Evolutionary conservation across 495 filamentous ascomycete genomes (phyloP).

Genomic region (Xylaria nigripes): DNA sequence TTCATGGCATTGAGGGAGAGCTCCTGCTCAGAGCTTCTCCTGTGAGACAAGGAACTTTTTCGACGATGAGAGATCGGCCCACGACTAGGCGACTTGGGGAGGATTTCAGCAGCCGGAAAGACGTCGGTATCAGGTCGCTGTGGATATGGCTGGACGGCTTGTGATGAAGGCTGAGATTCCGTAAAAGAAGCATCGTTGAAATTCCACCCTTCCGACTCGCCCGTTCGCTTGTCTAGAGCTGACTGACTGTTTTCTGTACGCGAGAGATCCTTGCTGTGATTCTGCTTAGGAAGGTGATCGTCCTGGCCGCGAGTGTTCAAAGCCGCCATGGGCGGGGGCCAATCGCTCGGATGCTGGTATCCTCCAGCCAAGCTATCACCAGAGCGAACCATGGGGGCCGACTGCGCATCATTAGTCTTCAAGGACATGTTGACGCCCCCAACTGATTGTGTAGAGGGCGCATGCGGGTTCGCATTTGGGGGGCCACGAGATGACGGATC

Average conservation of each 20-base stretch:
- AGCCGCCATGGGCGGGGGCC: conserved; percentile 31
- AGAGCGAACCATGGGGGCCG: conserved; percentile 39
- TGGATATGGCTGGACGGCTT: conserved; percentile 33
- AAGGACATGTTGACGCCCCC: conserved; percentile 26
- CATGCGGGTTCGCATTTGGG: conserved; percentile 49
- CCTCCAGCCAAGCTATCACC: conserved; percentile 24
- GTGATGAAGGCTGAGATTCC: conserved; percentile 35
- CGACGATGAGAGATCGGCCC: conserved; percentile 65
- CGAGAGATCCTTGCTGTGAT: conserved; percentile 39
- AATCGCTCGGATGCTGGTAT: conserved; percentile 32
- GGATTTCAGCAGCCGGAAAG: conserved; percentile 75
- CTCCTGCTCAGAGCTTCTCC: conserved; percentile 51
- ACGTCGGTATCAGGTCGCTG: conserved; percentile 71
- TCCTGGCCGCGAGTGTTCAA: conserved; percentile 39
- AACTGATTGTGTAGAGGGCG: conserved; percentile 34
- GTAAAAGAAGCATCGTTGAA: conserved; percentile 67
- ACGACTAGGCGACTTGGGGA: conserved; percentile 70
- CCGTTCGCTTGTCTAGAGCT: conserved; percentile 28
- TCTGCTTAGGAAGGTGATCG: conserved; percentile 47
- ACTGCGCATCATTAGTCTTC: conserved; percentile 34
- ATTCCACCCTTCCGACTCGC: conserved; percentile 77
- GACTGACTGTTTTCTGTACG: conserved; percentile 29
- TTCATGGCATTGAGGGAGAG: conserved; percentile 38
- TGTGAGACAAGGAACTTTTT: conserved; percentile 59
- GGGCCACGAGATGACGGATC: conserved; percentile 36